Conservation (phyloP, 768 basidiomycete species). For the Hortiboletus campestris region DNA sequence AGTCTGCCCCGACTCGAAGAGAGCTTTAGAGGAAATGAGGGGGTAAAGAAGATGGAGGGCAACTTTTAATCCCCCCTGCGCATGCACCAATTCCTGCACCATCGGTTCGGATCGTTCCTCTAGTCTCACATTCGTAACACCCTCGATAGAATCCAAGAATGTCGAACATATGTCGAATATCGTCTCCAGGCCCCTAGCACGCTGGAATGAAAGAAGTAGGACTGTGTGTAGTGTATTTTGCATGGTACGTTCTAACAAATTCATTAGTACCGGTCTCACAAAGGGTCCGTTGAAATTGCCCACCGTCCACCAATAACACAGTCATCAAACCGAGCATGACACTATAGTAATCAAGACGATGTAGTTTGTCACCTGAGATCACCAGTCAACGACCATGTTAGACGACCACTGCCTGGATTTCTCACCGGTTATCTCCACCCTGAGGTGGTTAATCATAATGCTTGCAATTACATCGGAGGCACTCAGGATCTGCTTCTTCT, state of each 20-base stretch:
- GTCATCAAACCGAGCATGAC: conserved; percentile 53
- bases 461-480: conserved; percentile 69
- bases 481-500: conserved; percentile 73
- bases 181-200: conserved; percentile 66
- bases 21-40: conserved; percentile 73
- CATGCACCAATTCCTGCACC: conserved; percentile 68
- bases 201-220: conserved; percentile 71
- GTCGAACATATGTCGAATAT: conserved; percentile 56
- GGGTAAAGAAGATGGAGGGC: conserved; percentile 74
- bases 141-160: conserved; percentile 58
- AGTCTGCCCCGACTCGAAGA: conserved; percentile 87
- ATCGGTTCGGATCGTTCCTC: conserved; percentile 58
- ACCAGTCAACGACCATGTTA: conserved; percentile 6
- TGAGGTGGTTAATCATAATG: conserved; percentile 71
- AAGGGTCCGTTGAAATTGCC: conserved; percentile 1
- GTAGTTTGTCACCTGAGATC: conserved; percentile 38
- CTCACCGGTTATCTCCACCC: conserved; percentile 52
- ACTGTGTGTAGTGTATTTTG: conserved; percentile 80
- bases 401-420: conserved; percentile 13
- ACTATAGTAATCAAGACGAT: conserved; percentile 50
- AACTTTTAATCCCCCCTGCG: conserved; percentile 79
- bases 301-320: conserved; percentile 59
- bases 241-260: conserved; percentile 63
- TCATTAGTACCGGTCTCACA: background rate
- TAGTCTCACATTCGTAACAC: conserved; percentile 44